Conservation (phyloP, 805 yeast species). For the Wickerhamomyces sydowiorum region DNA sequence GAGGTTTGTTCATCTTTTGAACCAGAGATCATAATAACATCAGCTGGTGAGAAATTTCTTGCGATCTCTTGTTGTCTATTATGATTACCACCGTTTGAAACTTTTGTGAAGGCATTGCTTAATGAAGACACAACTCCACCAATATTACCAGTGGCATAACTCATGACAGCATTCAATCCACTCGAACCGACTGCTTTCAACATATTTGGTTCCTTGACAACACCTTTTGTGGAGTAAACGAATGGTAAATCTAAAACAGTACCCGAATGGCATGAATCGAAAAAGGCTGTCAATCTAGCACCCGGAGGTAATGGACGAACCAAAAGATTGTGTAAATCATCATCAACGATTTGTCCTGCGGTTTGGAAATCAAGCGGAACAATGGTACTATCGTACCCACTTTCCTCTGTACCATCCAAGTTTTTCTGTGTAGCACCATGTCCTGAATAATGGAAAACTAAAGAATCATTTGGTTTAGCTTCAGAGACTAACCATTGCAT, state of each 20-base stretch:
- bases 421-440: slow-evolving; percentile 69
- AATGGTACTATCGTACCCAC: slow-evolving; percentile 56
- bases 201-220: slow-evolving; percentile 64
- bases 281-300: slow-evolving; percentile 61
- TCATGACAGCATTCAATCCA: slow-evolving; percentile 44
- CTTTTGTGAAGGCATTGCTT: slow-evolving; percentile 16
- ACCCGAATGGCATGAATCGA: slow-evolving; percentile 76
- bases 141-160: slow-evolving; percentile 48
- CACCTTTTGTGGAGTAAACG: slow-evolving; percentile 66
- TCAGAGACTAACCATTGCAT: slow-evolving; percentile 70
- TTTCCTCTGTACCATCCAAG: slow-evolving; percentile 55
- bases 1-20: slow-evolving; percentile 56
- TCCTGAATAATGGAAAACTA: slow-evolving; percentile 70
- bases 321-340: slow-evolving; percentile 54
- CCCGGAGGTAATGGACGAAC: slow-evolving; percentile 61
- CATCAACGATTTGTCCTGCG: slow-evolving; percentile 62
- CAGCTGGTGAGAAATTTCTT: slow-evolving; percentile 58
- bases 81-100: slow-evolving; percentile 13
- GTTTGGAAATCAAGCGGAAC: slow-evolving; percentile 59
- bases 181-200: slow-evolving; percentile 63
- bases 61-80: slow-evolving; percentile 31
- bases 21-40: slow-evolving; percentile 60
- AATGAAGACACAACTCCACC: slow-evolving; percentile 26
- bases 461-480: slow-evolving; percentile 61
- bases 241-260: slow-evolving; percentile 67